Conservation (phyloP, 768 basidiomycete species). For the Leccinum broughii region DNA sequence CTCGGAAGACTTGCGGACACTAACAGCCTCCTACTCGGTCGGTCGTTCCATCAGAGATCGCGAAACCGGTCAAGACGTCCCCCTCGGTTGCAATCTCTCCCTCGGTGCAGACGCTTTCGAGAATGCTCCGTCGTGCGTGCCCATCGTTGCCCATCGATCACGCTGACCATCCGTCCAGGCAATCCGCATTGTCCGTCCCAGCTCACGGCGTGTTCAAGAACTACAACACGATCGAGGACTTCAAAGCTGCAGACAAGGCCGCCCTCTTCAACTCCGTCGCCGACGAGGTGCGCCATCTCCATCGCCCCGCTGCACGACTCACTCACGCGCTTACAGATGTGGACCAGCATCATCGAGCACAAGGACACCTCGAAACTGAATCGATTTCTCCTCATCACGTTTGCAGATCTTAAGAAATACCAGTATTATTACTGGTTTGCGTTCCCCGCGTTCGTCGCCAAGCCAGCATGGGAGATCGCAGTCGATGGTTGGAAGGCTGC, state of each 20-base stretch:
- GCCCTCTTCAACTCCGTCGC: conserved; percentile 76
- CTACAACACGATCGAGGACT: conserved; percentile 97
- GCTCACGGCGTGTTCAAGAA: conserved; percentile 81
- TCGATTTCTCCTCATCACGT: conserved; percentile 87
- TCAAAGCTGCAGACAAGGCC: conserved; percentile 86
- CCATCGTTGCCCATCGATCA: conserved; percentile 10
- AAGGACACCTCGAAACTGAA: conserved; percentile 60
- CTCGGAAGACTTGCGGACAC: conserved; percentile 65
- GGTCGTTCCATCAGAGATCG: conserved; percentile 76
- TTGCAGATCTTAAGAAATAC: conserved; percentile 97
- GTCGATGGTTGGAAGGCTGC: conserved; percentile 59
- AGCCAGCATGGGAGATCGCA: conserved; percentile 86
- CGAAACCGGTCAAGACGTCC: conserved; percentile 71
- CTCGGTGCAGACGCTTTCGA: conserved; percentile 69
- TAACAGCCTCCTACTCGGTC: conserved; percentile 67
- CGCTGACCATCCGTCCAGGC: conserved; percentile 32
- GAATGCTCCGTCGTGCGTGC: conserved; percentile 44
- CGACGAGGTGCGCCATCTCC: conserved; percentile 50
- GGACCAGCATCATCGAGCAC: conserved; percentile 56
- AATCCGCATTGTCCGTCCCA: conserved; percentile 48
- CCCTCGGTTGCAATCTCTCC: conserved; percentile 65
- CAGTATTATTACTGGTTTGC: conserved; percentile 98
- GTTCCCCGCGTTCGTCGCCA: conserved; percentile 88
- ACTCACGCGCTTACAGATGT: conserved; percentile 52
- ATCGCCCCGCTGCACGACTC: neutral